Evolutionary conservation across 345 rosid species (phyloP), one percentile per base, ranked within the genome.

Genomic region (Eucalyptus sp.): DNA sequence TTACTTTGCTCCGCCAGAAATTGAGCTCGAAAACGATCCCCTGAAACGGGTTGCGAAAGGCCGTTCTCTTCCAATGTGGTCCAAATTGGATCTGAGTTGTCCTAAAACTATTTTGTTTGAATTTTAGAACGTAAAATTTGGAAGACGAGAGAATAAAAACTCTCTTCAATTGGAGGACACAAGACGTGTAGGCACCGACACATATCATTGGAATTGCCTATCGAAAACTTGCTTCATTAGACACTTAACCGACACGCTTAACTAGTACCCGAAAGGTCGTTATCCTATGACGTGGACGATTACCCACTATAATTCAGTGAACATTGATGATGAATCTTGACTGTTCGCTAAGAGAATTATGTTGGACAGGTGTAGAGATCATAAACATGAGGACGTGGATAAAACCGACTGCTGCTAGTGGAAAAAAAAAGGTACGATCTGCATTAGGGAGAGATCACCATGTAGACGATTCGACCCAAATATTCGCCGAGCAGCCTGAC

Each of bases 161-260:
- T 52, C 5, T 3, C 58, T 52, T 52, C 4, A 7, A 18, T 52
- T 8, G 2, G 2, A 7, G 0, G 1, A 52, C 1, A 52, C 9
- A 20, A 1, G 5, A 18, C 4, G 5, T 13, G 16, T 0, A 13
- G 3, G 1, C 5, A 52, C 0, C 2, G 5, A 20, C 1, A 20
- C 4, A 20, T 52, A 52, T 52, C 3, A 3, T 52, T 20, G 3
- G 10, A 52, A 52, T 52, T 20, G 0, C 20, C 9, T 10, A 7
- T 52, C 4, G 4, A 52, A 9, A 52, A 8, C 58, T 52, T 20
- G 25, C 2, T 52, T 20, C 58, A 6, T 51, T 51, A 51, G 17
- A 51, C 2, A 51, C 10, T 2, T 8, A 7, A 8, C 1, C 10
- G 2, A 3, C 25, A 20, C 25, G 25, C 58, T 20, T 18, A 52